Evolutionary conservation across 768 basidiomycete species (phyloP), one percentile per base, ranked within the genome.

Genomic region (Mycena sanguinolenta): DNA sequence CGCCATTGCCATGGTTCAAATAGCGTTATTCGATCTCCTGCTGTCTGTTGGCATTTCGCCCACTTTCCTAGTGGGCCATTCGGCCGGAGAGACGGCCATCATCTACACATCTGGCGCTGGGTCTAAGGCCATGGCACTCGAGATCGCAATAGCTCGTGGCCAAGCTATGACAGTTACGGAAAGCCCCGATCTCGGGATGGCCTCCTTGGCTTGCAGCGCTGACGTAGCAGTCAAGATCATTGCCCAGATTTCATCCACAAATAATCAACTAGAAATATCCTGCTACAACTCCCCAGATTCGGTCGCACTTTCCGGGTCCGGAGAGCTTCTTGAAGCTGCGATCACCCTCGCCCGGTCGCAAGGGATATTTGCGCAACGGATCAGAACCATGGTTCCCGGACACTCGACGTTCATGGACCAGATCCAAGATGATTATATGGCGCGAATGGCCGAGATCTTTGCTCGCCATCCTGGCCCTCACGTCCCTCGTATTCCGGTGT

Each of bases 401-500:
- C 52, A 53, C 16, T 53, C 52, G 3, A 13, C 25, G 3, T 28
- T 28, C 12, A 53, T 53, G 52, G 52, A 53, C 16, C 3, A 13
- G 25, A 28, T 28, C 52, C 3, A 53, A 21, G 52, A 28, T 14
- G 27, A 28, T 12, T 53, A 53, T 17, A 28, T 28, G 46, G 6
- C 46, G 6, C 21, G 46, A 7, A 23, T 49, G 46, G 9, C n/a
- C n/a, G 46, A 49, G n/a, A 49, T 49, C 5, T 49, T 49, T 6
- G 21, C 46, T 49, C 46, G 46, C 9, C 25, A 49, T 23, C 46
- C 46, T 16, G 46, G n/a, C n/a, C 46, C n/a, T 8, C 46, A 49
- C 46, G 6, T 49, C 14, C 46, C 42, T 21, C 42, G 19, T 8
- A 17, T 81, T 23, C 67, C 76, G 0, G 79, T 78, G 2, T 86